Evolutionary conservation across 495 filamentous ascomycete genomes (phyloP), one percentile per base, ranked within the genome.

Genomic region (Endocarpon pusillum): DNA sequence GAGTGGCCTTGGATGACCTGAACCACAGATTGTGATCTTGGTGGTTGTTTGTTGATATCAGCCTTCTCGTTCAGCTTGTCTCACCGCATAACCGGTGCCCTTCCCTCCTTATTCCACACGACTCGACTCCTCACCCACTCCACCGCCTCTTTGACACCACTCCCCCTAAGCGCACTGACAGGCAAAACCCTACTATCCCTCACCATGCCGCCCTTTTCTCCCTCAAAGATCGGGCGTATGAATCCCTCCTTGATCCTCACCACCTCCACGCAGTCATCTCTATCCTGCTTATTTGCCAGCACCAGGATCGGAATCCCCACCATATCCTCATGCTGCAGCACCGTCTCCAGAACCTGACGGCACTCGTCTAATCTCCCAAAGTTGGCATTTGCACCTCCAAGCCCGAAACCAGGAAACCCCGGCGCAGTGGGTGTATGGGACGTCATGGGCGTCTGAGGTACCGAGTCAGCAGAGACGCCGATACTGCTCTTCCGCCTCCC

Each of bases 241-340:
- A 97, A 62, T 0, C 89, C 87, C 53, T 97, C 89, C 61, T 97
- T 97, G 49, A 96, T 89, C 37, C 83, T 63, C 21, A 94, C 85
- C 2, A 94, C 91, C 62, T 97, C 91, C 29, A 96, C 79, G 44
- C 87, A 94, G 52, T 96, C 91, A 49, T 97, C 89, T 2, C 87
- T 64, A 53, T 97, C 89, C 55, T 97, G 89, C 53, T 97, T 97
- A 51, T 97, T 97, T 25, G 89, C 89, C 40, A 97, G 55, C 29
- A 97, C 82, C 24, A 97, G 59, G 42, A 97, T 64, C 18, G 89
- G 89, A 35, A 97, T 83, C 3, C 86, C 85, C 33, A 79, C 79
- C 10, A 87, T 81, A 45, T 89, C 82, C 20, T 74, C 65, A 55
- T 80, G 69, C 55, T 82, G 73, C 44, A 97, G 62, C 24, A 96